Conservation (phyloP, 139 green algal species). For the Dunaliella sp. region DNA sequence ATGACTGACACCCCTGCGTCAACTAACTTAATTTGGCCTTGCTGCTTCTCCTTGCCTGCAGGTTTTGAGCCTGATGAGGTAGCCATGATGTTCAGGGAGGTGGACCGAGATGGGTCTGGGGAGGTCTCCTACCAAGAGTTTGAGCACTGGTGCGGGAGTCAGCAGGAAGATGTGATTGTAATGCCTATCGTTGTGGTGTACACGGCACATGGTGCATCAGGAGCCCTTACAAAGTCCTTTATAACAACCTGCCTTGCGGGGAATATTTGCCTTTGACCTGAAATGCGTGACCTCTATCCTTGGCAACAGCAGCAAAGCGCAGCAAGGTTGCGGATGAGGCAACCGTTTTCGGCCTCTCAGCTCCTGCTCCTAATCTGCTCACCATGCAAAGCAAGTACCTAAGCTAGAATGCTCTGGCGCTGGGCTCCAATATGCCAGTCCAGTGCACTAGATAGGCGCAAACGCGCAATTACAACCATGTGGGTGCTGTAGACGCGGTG, state of each 20-base stretch:
- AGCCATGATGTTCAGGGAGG: not conserved
- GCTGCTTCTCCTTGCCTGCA: not conserved
- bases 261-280: not conserved
- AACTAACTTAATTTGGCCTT: too few relatives aligned
- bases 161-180: not conserved
- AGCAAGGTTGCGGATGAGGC: not conserved
- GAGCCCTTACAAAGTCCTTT: too few relatives aligned
- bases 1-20: too few relatives aligned
- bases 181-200: not conserved
- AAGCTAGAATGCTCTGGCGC: not conserved
- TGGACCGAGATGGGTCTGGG: conserved; percentile 2
- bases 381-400: not conserved
- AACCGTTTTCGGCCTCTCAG: not conserved
- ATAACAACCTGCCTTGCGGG: not conserved
- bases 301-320: not conserved
- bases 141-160: not conserved
- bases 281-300: not conserved
- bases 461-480: too few relatives aligned
- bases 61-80: not conserved
- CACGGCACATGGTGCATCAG: too few relatives aligned
- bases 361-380: not conserved
- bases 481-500: too few relatives aligned
- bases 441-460: too few relatives aligned
- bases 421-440: not conserved
- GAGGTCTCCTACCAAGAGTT: conserved; percentile 9